A percentile compares a stretch with the other conserved stretches of the same genome.
Conservation (phyloP, 768 basidiomycete species). For the Suillus sp. region DNA sequence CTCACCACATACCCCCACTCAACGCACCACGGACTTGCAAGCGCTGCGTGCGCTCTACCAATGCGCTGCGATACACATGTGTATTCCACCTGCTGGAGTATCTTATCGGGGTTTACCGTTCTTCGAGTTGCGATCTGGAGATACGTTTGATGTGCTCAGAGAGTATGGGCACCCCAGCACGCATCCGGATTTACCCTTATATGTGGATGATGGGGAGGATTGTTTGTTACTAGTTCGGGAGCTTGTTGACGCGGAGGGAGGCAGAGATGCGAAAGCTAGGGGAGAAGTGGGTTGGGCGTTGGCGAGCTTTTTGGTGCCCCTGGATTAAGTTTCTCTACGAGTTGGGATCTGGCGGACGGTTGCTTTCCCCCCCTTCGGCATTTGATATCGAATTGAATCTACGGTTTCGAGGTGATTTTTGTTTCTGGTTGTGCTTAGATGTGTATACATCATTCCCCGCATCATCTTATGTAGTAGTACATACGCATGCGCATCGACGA, state of each 20-base stretch:
- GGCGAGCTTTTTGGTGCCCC: slow-evolving; percentile 76
- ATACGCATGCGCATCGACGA: background rate
- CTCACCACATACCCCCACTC: slow-evolving; percentile 28
- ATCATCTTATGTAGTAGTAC: slow-evolving; percentile 6
- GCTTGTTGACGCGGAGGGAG: slow-evolving; percentile 13
- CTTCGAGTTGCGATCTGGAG: slow-evolving; percentile 65
- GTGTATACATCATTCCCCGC: background rate
- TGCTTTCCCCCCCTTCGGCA: background rate
- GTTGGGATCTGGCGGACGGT: background rate
- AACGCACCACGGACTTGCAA: slow-evolving; percentile 24
- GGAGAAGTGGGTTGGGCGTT: slow-evolving; percentile 77
- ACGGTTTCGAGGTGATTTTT: background rate
- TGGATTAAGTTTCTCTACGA: slow-evolving; percentile 34
- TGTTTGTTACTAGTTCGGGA: slow-evolving; percentile 76
- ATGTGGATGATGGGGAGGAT: slow-evolving; percentile 77
- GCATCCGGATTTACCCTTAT: slow-evolving; percentile 71
- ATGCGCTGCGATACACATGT: slow-evolving; percentile 70
- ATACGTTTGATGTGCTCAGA: slow-evolving; percentile 66
- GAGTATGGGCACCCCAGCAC: slow-evolving; percentile 80
- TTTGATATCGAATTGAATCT: background rate
- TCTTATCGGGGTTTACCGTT: slow-evolving; percentile 77
- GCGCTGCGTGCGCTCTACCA: slow-evolving; percentile 58
- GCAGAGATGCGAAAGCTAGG: slow-evolving; percentile 12
- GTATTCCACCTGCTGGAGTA: slow-evolving; percentile 61
- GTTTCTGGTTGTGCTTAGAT: background rate